Base-by-base conservation (phyloP, 352 stramenopile genomes). In the Phytophthora europaea region DNA sequence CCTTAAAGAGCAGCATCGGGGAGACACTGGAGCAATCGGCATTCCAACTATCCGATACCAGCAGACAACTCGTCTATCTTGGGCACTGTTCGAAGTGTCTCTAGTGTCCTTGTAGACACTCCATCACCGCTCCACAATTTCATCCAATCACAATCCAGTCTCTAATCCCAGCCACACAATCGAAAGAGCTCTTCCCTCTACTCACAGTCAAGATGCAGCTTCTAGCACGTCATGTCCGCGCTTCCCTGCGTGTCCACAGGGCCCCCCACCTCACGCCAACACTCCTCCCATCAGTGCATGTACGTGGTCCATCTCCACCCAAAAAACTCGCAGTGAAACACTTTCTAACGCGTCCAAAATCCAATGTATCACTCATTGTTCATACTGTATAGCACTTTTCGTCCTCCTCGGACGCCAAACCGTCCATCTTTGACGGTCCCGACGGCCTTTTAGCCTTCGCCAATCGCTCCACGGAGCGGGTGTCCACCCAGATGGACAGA, bases 391-490 rank as follows among this genome's bases (percentile, higher is more conserved):
- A 73, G 70, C 64, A 64, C 48, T 84, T 72, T 51, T 80, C 73
- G 20, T 74, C 76, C 3, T 72, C 64, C 22, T 64, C 67, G 18
- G 34, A 70, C 8, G 9, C 52, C 31, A 78, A 72, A 28, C 76
- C 67, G 16, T 82, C 76, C 9, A 65, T 70, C 9, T 5, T 82
- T 1, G 76, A 82, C 50, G 74, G 75, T 15, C 48, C 61, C 5
- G 74, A 81, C 3, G 79, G 79, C 6, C 13, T 86, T 9, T 4
- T 77, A 12, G 67, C 79, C 45, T 84, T 81, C 33, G 71, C 61
- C 33, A 68, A 71, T 40, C 76, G 79, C 12, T 26, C 53, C 38
- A 62, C 51, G 40, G 58, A 72, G 6, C 73, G 79, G 8, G 60
- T 74, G 18, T 48, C 33, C 43, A 45, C 55, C 1, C 47, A 65